These are phyloP conservation scores for Magnaporthales sp. DNA, from an alignment of 2,329 filamentous ascomycete species.

Conservation along the genomic window DNA sequence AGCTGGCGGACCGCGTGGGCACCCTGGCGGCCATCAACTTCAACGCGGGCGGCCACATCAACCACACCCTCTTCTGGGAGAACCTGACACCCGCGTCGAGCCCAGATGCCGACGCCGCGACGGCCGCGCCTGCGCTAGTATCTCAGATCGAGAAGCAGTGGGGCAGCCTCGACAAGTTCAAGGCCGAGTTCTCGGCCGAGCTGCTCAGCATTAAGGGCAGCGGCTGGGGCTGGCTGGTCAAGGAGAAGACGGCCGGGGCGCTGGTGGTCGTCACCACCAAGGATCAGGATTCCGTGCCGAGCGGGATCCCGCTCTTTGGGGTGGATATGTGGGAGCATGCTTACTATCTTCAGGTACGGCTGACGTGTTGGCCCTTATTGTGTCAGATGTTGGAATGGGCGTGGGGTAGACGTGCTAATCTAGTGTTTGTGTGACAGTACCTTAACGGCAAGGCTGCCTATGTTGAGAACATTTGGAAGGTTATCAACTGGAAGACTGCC, in stretches of 20 bases:
- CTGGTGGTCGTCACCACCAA: slow-evolving; percentile 73
- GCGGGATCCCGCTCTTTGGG: slow-evolving; percentile 62
- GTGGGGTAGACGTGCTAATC: not conserved
- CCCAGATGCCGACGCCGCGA: slow-evolving; percentile 40
- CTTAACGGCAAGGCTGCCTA: slow-evolving; percentile 69
- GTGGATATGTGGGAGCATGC: slow-evolving; percentile 94
- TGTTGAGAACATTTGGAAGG: slow-evolving; percentile 67
- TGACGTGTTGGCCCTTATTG: too few species aligned
- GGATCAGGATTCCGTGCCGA: slow-evolving; percentile 68
- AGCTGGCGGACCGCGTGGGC: slow-evolving; percentile 43
- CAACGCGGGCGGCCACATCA: slow-evolving; percentile 59
- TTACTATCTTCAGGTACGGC: slow-evolving; percentile 69
- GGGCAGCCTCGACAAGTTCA: slow-evolving; percentile 60
- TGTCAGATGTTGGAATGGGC: not conserved
- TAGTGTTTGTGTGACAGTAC: slow-evolving; percentile 41
- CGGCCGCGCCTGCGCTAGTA: slow-evolving; percentile 29
- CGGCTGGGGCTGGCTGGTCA: slow-evolving; percentile 83
- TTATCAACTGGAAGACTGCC: slow-evolving; percentile 69
- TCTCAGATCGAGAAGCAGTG: slow-evolving; percentile 56
- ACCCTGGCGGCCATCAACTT: slow-evolving; percentile 59
- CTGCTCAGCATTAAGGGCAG: slow-evolving; percentile 71
- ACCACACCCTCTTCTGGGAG: slow-evolving; percentile 62
- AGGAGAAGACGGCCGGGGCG: slow-evolving; percentile 41
- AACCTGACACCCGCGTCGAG: slow-evolving; percentile 57
- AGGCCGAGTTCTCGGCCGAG: slow-evolving; percentile 53